Base-by-base conservation (phyloP, 2,329 filamentous ascomycete species). In the Monosporascus sp. region DNA sequence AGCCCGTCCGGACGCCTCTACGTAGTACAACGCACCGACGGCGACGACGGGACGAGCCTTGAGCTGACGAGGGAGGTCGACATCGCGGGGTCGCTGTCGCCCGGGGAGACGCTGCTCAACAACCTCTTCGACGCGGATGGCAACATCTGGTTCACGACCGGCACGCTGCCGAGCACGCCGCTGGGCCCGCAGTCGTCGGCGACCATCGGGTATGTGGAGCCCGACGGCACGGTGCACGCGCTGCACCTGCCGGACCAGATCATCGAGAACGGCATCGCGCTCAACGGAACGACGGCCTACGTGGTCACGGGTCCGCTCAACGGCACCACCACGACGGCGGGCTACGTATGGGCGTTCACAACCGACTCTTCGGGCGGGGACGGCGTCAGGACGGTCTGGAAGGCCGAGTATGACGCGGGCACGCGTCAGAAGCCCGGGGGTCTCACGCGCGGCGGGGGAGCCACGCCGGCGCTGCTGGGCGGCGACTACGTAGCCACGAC, bases 211-310 rank as follows among this genome's bases (percentile, higher is more conserved):
- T 52, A 47, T 26, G 43, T 52, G 9, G 34, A 34, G 27, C 45
- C 50, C 41, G 27, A 41, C 19, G 41, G 43, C 14, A 20, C 16
- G 26, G 34, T 57, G 11, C 41, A 52, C 43, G 14, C 31, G 16
- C 5, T 44, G 17, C 55, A 56, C 31, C 43, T 58, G 7, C 36
- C 40, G 7, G 41, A 53, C 31, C 56, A 58, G 41, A 41, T 53
- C 5, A 48, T 58, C 19, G 57, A 59, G 47, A 59, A 59, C 44
- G 53, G 53, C 37, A 58, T 59, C 31, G 56, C 56, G 7, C 36
- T 58, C 51, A 56, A 40, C 38, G 56, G 56, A 4, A 52, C 36
- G 22, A 56, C 56, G 22, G 49, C 55, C 11, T 59, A 49, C 47
- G 37, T 58, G 16, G 49, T 56, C 11, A 58, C 53, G 17, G 57